A percentile compares a stretch with the other conserved stretches of the same genome.
Conservation (phyloP, 768 basidiomycete genomes). For the Mycena polygramma region DNA sequence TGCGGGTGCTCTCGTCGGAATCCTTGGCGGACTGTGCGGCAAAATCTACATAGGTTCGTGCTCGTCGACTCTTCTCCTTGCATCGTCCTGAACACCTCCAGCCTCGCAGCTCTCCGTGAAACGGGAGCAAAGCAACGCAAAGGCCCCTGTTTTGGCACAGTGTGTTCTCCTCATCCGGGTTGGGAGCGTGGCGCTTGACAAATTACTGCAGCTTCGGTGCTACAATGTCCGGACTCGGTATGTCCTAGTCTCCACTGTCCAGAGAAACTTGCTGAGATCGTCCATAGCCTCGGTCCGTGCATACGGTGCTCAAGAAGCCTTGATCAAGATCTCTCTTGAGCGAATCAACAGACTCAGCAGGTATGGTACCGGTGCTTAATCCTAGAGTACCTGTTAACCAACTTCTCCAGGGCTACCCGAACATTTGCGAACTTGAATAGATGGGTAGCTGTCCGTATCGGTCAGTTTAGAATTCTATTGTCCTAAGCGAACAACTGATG, state of each 20-base stretch:
- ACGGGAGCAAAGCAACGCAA: conserved; percentile 61
- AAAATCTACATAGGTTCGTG: conserved; percentile 54
- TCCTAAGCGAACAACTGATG: neutral
- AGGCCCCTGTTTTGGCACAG: conserved; percentile 50
- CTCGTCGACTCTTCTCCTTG: neutral
- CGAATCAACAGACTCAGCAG: conserved; percentile 55
- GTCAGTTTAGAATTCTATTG: neutral
- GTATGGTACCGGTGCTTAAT: conserved; percentile 6
- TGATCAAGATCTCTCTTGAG: conserved; percentile 48
- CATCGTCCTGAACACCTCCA: conserved; percentile 21
- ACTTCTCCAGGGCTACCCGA: neutral
- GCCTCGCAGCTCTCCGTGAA: conserved; percentile 62
- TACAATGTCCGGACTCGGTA: conserved; percentile 57
- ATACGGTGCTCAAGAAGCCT: conserved; percentile 60
- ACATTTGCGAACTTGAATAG: neutral
- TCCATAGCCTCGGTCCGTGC: conserved; percentile 57
- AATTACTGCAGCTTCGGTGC: conserved; percentile 45
- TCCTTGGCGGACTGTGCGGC: conserved; percentile 59
- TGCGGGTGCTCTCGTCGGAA: conserved; percentile 57
- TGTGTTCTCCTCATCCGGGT: conserved; percentile 51
- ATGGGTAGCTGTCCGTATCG: neutral
- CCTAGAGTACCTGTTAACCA: neutral
- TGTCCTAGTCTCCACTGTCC: conserved; percentile 33
- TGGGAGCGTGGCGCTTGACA: neutral
- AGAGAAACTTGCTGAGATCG: neutral